These are phyloP conservation scores for Suillus decipiens DNA, from an alignment of 768 basidiomycete genomes.

Conservation along the genomic window DNA sequence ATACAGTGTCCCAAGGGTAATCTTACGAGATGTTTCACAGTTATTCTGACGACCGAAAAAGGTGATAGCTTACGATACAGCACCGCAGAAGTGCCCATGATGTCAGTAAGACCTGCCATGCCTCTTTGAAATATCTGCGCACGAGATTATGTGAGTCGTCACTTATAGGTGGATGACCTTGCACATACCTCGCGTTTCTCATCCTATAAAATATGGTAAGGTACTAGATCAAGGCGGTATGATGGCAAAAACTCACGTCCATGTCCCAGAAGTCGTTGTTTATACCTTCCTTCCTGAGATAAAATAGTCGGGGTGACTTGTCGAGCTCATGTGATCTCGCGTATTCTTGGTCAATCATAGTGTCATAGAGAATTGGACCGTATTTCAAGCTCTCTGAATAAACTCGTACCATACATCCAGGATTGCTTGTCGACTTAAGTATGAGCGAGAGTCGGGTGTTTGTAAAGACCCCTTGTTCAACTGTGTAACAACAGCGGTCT, in stretches of 20 bases:
- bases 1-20: constrained; percentile 27
- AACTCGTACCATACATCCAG: constrained; percentile 14
- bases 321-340: constrained; percentile 23
- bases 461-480: constrained; percentile 29
- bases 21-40: constrained; percentile 15
- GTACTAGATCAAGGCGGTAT: neutral
- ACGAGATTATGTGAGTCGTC: neutral
- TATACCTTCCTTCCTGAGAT: constrained; percentile 18
- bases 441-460: constrained; percentile 37
- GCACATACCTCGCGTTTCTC: constrained; percentile 20
- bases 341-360: constrained; percentile 27
- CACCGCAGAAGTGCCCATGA: constrained; percentile 25
- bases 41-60: neutral
- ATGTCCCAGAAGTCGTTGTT: constrained; percentile 22
- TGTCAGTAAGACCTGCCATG: constrained; percentile 21
- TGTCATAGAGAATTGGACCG: constrained; percentile 23
- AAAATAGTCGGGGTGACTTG: constrained; percentile 22
- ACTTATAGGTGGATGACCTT: neutral
- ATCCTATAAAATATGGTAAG: constrained; percentile 6
- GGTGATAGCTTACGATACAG: constrained; percentile 20
- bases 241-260: constrained; percentile 19
- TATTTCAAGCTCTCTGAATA: constrained; percentile 15
- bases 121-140: constrained; percentile 24
- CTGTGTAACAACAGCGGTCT: constrained; percentile 11
- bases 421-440: constrained; percentile 18